Base-by-base conservation (phyloP, 2,329 filamentous ascomycete genomes). In the Capronia americana region DNA sequence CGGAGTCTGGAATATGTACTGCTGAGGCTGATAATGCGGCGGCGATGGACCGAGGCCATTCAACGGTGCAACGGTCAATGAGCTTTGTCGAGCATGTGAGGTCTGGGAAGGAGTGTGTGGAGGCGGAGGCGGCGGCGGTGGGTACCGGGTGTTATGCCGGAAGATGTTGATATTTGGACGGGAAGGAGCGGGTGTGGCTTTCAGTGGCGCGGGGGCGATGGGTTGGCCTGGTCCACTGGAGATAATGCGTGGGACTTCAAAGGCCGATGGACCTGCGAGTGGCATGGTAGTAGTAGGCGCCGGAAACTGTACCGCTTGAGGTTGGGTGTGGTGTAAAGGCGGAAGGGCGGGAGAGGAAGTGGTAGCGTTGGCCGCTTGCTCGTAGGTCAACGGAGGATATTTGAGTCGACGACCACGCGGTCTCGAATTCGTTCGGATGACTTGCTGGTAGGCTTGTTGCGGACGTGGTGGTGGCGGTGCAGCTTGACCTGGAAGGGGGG, bases 1-100 rank as follows among this genome's bases (percentile, higher is more conserved):
- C 17, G 68, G 68, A 23, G 68, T 56, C 48, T 67, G 65, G 57
- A 70, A 70, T 54, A 70, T 70, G 60, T 56, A 70, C 23, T 68
- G 62, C 44, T 67, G 68, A n/a, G 53, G 53, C 24, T 55, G 53
- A 11, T 51, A 59, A 4, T 30, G 62, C 14, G 10, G 48, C 48
- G 48, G 48, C 11, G 48, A 26, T 14, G 46, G 46, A 2, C 46
- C 46, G 6, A 34, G 56, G 8, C 56, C 56, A 32, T 32, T 58
- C 28, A 14, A 41, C 14, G 30, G n/a, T n/a, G 57, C 17, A 20
- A 5, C 23, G 41, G 24, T 30, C 17, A 59, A n/a, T 10, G 57
- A 59, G n/a, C 34, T 50, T 38, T 59, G 57, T 7, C 57, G 57
- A 17, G 38, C 17, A 28, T 28, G 46, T 14, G 41, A 20, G 8